Percentiles rank a stretch among this genome's conserved stretches.
Conservation (phyloP, 306 rosid species). For the Medicago truncatula region DNA sequence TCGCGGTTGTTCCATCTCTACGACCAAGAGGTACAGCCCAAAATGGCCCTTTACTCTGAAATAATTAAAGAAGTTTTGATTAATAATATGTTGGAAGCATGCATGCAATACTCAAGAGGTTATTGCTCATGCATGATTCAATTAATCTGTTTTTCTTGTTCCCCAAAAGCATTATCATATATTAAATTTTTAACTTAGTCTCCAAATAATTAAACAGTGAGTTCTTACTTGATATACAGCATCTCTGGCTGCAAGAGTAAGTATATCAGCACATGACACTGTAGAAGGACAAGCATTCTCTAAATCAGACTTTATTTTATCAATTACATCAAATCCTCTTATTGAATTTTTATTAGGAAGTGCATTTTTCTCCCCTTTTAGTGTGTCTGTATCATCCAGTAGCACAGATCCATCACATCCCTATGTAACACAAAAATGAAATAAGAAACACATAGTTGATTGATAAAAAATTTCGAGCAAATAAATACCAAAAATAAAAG, state of each 20-base stretch:
- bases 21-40: constrained; percentile 82
- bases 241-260: constrained; percentile 82
- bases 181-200: not conserved
- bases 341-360: constrained; percentile 64
- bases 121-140: too few relatives aligned
- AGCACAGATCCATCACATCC: constrained; percentile 87
- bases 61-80: not conserved
- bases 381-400: constrained; percentile 74
- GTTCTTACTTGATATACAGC: constrained; percentile 76
- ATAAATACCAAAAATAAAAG: not conserved
- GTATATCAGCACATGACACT: constrained; percentile 86
- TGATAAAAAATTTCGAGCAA: not conserved
- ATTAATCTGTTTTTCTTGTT: too few relatives aligned
- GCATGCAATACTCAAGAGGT: too few relatives aligned
- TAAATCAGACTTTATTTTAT: constrained; percentile 68
- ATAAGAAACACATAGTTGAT: not conserved
- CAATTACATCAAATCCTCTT: constrained; percentile 89
- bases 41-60: constrained; percentile 72
- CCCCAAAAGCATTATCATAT: not conserved
- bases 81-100: too few relatives aligned
- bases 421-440: constrained; percentile 43
- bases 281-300: constrained; percentile 82
- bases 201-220: not conserved
- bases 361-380: constrained; percentile 85
- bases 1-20: constrained; percentile 78